Conservation (phyloP, 1,284 basidiomycete genomes). For the Tetrapyrgos nigripes region DNA sequence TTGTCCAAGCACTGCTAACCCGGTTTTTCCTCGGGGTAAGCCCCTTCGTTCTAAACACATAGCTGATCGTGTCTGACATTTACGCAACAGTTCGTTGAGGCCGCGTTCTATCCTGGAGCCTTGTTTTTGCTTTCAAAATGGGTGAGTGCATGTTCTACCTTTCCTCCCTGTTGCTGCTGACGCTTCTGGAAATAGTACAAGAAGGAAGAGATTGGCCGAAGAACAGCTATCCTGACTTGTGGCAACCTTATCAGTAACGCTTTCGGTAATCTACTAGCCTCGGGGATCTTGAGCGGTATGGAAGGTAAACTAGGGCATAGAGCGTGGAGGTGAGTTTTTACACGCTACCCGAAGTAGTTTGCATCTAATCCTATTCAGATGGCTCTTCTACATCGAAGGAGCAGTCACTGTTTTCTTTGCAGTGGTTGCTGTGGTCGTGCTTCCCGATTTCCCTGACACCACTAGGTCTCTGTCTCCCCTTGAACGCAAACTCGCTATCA, state of each 20-base stretch:
- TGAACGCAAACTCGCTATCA: slow-evolving; percentile 73
- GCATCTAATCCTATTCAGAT: slow-evolving; percentile 41
- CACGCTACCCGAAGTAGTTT: background rate
- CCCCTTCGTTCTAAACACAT: background rate
- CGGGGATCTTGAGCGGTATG: slow-evolving; percentile 70
- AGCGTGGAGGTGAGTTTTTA: slow-evolving; percentile 64
- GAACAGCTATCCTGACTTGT: slow-evolving; percentile 73
- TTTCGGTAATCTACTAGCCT: slow-evolving; percentile 73
- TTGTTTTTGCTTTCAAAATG: slow-evolving; percentile 54
- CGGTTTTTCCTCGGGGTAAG: slow-evolving; percentile 68
- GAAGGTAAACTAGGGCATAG: slow-evolving; percentile 70
- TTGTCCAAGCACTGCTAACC: slow-evolving; percentile 68
- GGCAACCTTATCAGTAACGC: slow-evolving; percentile 68
- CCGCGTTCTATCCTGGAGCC: slow-evolving; percentile 70
- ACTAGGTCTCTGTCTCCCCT: slow-evolving; percentile 63
- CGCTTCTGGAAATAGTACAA: slow-evolving; percentile 58
- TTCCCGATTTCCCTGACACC: slow-evolving; percentile 79
- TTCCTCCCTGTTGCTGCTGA: background rate
- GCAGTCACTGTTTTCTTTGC: slow-evolving; percentile 71
- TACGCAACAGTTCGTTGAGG: slow-evolving; percentile 46
- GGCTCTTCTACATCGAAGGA: slow-evolving; percentile 82
- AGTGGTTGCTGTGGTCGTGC: slow-evolving; percentile 63
- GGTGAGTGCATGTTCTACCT: slow-evolving; percentile 27
- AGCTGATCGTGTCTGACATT: background rate
- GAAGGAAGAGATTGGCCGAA: slow-evolving; percentile 64